Conservation (phyloP, 2,329 filamentous ascomycete genomes). For the Teratosphaeria viscida region DNA sequence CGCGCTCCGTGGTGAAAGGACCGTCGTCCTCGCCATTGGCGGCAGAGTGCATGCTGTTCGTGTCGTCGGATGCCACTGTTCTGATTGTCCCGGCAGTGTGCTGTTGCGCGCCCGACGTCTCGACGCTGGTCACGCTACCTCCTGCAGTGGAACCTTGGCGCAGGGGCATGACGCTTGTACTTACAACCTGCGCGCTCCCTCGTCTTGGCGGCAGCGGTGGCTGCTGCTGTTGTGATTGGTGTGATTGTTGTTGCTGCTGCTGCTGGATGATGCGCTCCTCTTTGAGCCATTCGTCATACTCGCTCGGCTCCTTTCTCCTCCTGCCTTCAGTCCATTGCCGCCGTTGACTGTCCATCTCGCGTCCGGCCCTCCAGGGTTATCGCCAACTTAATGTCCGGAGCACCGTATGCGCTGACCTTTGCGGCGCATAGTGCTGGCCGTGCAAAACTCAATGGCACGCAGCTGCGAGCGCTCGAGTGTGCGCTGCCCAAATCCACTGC, state of each 20-base stretch:
- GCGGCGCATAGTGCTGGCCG: not conserved
- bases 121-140: not conserved
- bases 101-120: not conserved
- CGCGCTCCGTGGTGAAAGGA: conserved; percentile 13
- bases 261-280: conserved; percentile 8
- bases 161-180: not conserved
- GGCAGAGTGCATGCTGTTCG: conserved; percentile 2
- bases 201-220: conserved; percentile 1
- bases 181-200: not conserved
- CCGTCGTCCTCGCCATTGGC: conserved; percentile 7
- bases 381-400: not conserved
- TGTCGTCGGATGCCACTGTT: conserved; percentile 7
- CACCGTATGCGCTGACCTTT: not conserved
- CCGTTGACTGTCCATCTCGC: conserved; percentile 1
- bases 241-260: not conserved
- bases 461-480: not conserved
- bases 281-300: conserved; percentile 18
- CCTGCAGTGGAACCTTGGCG: conserved; percentile 3
- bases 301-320: conserved; percentile 11
- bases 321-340: conserved; percentile 13
- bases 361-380: not conserved
- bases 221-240: conserved; percentile 1
- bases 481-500: not conserved
- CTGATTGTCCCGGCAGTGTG: conserved; percentile 3
- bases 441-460: not conserved